Evolutionary conservation across 495 filamentous ascomycete genomes (phyloP), one percentile per base, ranked within the genome.

Genomic region (Annulohypoxylon stygium): DNA sequence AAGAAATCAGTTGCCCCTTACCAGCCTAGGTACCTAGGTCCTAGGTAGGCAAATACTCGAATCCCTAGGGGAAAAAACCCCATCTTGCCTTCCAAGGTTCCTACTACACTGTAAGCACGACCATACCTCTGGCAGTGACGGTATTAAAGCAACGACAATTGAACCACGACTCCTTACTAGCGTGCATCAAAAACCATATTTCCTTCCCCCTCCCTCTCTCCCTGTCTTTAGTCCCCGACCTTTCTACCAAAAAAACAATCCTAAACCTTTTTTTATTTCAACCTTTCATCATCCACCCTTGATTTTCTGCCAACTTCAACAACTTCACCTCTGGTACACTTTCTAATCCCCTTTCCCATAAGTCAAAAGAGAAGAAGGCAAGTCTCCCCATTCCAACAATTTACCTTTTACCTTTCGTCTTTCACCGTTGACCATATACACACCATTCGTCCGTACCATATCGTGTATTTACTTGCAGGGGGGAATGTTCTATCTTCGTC

Each of bases 161-260:
- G 30, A 30, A 30, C 33, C 9, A 57, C 53, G 9, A n/a, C 53
- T 57, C 30, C 30, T 57, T 57, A 57, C 30, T 37, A 33, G 53
- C 33, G 30, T 57, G 53, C 53, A 57, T 20, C 53, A 9, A 53
- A 57, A 57, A 36, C 53, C 53, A 37, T 37, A 57, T 36, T 58
- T 43, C 37, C 47, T 41, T 18, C 43, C 34, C 45, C 37, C 20
- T 23, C 51, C 9, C 51, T 53, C 45, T 65, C 45, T 61, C 54
- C 61, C 39, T 72, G 45, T 50, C 57, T 67, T 61, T 67, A 25
- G 34, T 50, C 25, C 20, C 58, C 63, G 59, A 62, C 47, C 61
- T 58, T 67, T 18, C 37, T 33, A 54, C 53, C 62, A 66, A 66
- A 66, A 66, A 53, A 57, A 67, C 69, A 50, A 45, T 26, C 30